Evolutionary conservation across 2,329 filamentous ascomycete genomes (phyloP).

Genomic region (Sporothrix dimorphospora): DNA sequence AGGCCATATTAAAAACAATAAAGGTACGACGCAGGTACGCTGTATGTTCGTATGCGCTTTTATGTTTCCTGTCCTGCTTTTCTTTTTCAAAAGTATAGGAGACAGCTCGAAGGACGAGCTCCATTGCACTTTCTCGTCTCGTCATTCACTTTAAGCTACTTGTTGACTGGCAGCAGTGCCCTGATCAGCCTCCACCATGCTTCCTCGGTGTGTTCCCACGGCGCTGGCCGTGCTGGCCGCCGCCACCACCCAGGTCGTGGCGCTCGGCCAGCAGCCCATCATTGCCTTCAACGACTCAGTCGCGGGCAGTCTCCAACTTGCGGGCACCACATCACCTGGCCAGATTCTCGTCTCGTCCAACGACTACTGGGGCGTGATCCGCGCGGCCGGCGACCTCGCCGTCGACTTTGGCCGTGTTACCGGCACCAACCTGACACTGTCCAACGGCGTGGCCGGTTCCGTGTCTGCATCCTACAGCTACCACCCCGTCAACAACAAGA

Average conservation of each 20-base stretch:
- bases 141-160: neutral
- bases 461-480: slow-evolving; percentile 48
- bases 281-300: slow-evolving; percentile 45
- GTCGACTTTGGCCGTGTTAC: slow-evolving; percentile 72
- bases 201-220: neutral
- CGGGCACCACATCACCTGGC: slow-evolving; percentile 42
- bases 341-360: slow-evolving; percentile 60
- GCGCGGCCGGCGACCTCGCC: slow-evolving; percentile 68
- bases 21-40: neutral
- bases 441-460: slow-evolving; percentile 49
- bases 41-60: neutral
- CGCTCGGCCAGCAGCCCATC: slow-evolving; percentile 55
- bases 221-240: slow-evolving; percentile 1
- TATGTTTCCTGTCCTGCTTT: neutral
- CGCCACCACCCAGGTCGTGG: slow-evolving; percentile 35
- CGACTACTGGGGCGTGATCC: slow-evolving; percentile 70
- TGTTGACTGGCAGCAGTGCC: neutral
- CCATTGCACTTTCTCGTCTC: neutral
- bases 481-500: slow-evolving; percentile 48
- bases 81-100: neutral
- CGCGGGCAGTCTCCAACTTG: slow-evolving; percentile 41
- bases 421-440: slow-evolving; percentile 63
- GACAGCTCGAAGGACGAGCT: neutral
- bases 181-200: slow-evolving; percentile 16
- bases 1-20: neutral